These are phyloP conservation scores for Heteromeles arbutifolia DNA, from an alignment of 306 rosid genomes.

Conservation along the genomic window DNA sequence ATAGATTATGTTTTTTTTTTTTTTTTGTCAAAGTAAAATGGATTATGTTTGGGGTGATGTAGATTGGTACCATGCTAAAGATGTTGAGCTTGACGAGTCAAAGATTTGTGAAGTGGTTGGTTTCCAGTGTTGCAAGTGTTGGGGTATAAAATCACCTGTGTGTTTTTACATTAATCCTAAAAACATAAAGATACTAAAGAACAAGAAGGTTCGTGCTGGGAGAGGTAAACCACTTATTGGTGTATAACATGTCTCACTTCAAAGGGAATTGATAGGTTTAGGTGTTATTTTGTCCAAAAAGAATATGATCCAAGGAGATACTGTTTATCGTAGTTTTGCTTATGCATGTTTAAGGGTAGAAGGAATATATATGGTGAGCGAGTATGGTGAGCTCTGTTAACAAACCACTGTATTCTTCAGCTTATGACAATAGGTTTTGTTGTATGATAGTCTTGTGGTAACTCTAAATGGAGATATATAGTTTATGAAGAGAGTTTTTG, in stretches of 20 bases:
- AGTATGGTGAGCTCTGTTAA: background rate
- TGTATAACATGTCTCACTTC: too few relatives aligned
- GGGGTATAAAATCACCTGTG: slow-evolving; percentile 77
- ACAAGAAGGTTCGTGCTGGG: slow-evolving; percentile 27
- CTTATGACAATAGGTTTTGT: background rate
- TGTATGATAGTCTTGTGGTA: background rate
- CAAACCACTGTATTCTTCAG: background rate
- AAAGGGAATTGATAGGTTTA: too few relatives aligned
- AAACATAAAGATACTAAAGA: slow-evolving; percentile 28
- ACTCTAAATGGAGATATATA: too few relatives aligned
- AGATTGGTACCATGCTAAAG: slow-evolving; percentile 97
- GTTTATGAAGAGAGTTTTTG: too few relatives aligned
- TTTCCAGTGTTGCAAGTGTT: slow-evolving; percentile 90
- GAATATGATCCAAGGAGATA: background rate
- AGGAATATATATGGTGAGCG: background rate
- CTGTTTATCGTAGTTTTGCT: background rate
- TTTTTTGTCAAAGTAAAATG: too few relatives aligned
- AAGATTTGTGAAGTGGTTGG: slow-evolving; percentile 54
- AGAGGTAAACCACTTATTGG: background rate
- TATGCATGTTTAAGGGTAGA: background rate
- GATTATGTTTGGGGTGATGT: slow-evolving; percentile 21
- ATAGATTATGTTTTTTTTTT: too few relatives aligned
- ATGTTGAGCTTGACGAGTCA: slow-evolving; percentile 80
- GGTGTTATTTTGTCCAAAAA: too few relatives aligned
- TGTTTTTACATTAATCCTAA: slow-evolving; percentile 63